Base-by-base conservation (phyloP, 495 filamentous ascomycete species). In the Penicillium psychrofluorescens region DNA sequence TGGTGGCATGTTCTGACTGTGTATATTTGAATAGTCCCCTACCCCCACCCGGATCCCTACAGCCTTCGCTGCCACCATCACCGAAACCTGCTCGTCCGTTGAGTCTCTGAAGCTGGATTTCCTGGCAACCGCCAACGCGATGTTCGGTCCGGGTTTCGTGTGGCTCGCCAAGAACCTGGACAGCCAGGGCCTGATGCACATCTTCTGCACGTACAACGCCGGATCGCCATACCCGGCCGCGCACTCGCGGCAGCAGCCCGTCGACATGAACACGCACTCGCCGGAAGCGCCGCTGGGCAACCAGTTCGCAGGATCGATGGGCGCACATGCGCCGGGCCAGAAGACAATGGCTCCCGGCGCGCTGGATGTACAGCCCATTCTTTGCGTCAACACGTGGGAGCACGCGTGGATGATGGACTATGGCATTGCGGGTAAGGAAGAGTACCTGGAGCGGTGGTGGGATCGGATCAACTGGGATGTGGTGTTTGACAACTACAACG, bases 101-200 rank as follows among this genome's bases (percentile, higher is more conserved):
- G 83, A 89, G 49, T 87, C 88, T 12, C 77, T 98, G 15, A 81
- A 81, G 58, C 64, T 71, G 48, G 83, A 90, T 51, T 81, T 97
- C 66, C 66, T 94, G 49, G 73, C 79, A 44, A 95, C 88, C 6
- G 92, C 94, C 43, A 70, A 77, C 49, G 75, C 80, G 64, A 95
- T 97, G 90, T 98, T 98, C 71, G 94, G 94, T 36, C 89, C 90
- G 1, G 92, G 90, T 42, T 97, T 90, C 71, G 88, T 97, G 52
- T 98, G 92, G 92, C 83, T 98, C 39, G 85, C 95, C 46, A 73
- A 70, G 53, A 69, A 70, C 56, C 51, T 67, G 27, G 64, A 64
- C 46, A 46, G 54, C 38, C 72, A 79, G 50, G 62, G 61, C 7
- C 61, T 76, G 42, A 69, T 91, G 63, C 78, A 81, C 55, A 84